Percentiles rank a stretch among this genome's conserved stretches.
phyloP scores from a whole-genome alignment of 2,329 filamentous ascomycete genomes.

The Pseudogymnoascus verrucosus region DNA sequence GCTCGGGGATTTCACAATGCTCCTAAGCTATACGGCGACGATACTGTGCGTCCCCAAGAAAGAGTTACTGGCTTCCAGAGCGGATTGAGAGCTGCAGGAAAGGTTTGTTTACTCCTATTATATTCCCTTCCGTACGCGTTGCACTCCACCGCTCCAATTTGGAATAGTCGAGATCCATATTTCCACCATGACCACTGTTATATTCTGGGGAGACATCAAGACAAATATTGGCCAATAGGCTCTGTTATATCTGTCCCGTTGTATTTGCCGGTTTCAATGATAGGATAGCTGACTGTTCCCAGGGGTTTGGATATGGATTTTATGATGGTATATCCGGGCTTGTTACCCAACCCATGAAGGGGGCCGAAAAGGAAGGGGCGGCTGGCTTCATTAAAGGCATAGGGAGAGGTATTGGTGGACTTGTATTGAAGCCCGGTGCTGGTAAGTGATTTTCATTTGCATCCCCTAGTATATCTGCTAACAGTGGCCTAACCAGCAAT shows the following conservation, averaged over 20 bases:
- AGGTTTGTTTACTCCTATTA: constrained; percentile 32
- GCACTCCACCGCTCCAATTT: neutral
- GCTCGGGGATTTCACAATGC: constrained; percentile 85
- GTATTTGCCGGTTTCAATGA: neutral
- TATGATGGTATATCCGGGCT: constrained; percentile 78
- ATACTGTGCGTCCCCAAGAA: constrained; percentile 68
- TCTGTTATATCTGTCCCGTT: neutral
- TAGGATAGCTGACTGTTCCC: neutral
- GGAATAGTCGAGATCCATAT: neutral
- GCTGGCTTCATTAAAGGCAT: constrained; percentile 69
- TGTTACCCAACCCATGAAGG: constrained; percentile 67
- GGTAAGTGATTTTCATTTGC: constrained; percentile 38
- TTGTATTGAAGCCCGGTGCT: constrained; percentile 49
- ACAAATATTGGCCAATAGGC: neutral
- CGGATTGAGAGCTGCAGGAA: constrained; percentile 69
- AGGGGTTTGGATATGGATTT: constrained; percentile 46
- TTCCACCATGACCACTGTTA: neutral
- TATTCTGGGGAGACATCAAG: neutral
- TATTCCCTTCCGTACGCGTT: neutral
- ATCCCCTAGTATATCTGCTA: constrained; percentile 6
- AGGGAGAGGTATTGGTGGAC: constrained; percentile 58
- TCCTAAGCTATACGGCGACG: constrained; percentile 76
- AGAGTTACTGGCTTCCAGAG: constrained; percentile 71
- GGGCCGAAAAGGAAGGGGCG: constrained; percentile 55
- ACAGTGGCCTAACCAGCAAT: constrained; percentile 35